These are phyloP conservation scores for Antrodiella citrinella DNA, from an alignment of 768 basidiomycete species.

Conservation along the genomic window DNA sequence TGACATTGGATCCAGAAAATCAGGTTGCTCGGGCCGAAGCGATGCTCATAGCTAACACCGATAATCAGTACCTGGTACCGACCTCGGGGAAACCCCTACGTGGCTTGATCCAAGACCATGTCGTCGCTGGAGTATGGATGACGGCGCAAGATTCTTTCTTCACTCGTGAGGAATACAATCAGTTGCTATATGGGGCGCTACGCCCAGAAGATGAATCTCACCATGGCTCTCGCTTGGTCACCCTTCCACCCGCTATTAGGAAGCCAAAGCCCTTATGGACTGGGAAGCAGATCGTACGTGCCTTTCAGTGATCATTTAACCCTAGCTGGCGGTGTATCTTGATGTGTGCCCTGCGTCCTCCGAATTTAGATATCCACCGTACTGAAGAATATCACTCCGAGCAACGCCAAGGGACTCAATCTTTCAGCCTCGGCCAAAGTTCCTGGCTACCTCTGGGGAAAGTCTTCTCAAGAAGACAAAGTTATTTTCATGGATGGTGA, in stretches of 20 bases:
- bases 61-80: slow-evolving; percentile 98
- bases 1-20: slow-evolving; percentile 52
- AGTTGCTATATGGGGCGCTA: slow-evolving; percentile 90
- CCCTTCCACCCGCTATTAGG: slow-evolving; percentile 88
- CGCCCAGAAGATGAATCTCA: slow-evolving; percentile 70
- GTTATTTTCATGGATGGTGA: slow-evolving; percentile 91
- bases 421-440: slow-evolving; percentile 84
- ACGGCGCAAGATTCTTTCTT: slow-evolving; percentile 94
- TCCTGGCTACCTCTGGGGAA: slow-evolving; percentile 78
- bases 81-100: slow-evolving; percentile 97
- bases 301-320: neutral
- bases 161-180: slow-evolving; percentile 91
- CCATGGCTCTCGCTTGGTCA: slow-evolving; percentile 55
- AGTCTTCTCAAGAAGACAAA: slow-evolving; percentile 70
- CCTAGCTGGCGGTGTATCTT: slow-evolving; percentile 2
- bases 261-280: slow-evolving; percentile 92
- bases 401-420: slow-evolving; percentile 72
- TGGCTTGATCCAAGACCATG: slow-evolving; percentile 97
- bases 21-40: slow-evolving; percentile 94
- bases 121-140: slow-evolving; percentile 99
- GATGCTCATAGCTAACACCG: slow-evolving; percentile 90
- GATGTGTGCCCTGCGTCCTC: neutral
- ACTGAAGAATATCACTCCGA: slow-evolving; percentile 84
- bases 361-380: slow-evolving; percentile 79
- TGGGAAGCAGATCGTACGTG: slow-evolving; percentile 88